Percentiles rank a stretch among this genome's conserved stretches.
Conservation (phyloP, 805 yeast genomes). For the Cyberlindnera mrakii region DNA sequence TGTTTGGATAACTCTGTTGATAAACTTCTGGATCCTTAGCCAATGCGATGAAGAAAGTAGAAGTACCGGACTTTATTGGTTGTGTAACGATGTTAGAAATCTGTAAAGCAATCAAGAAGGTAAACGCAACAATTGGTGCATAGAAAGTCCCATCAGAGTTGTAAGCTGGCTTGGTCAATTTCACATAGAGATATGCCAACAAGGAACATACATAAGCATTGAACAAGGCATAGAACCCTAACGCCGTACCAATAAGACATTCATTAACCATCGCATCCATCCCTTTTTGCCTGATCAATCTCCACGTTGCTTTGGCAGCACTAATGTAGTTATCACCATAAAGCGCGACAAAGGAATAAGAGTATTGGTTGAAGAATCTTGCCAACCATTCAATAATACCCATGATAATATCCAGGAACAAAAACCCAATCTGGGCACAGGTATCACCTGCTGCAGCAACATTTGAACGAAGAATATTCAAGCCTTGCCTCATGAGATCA, state of each 20-base stretch:
- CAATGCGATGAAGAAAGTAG: conserved; percentile 78
- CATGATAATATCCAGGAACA: conserved; percentile 53
- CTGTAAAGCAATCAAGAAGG: conserved; percentile 70
- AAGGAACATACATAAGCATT: conserved; percentile 62
- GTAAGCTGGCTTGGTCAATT: conserved; percentile 62
- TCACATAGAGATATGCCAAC: conserved; percentile 59
- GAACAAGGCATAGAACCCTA: conserved; percentile 70
- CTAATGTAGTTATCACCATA: conserved; percentile 74
- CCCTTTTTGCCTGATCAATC: conserved; percentile 71
- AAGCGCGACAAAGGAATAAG: conserved; percentile 79
- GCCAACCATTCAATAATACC: conserved; percentile 73
- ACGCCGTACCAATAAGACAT: conserved; percentile 70
- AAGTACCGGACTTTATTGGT: conserved; percentile 73
- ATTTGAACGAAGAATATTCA: conserved; percentile 46
- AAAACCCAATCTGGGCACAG: conserved; percentile 45
- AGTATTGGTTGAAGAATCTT: conserved; percentile 83
- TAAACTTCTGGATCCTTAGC: conserved; percentile 83
- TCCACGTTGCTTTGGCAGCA: conserved; percentile 80
- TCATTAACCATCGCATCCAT: conserved; percentile 82
- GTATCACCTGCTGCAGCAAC: conserved; percentile 46
- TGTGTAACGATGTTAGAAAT: conserved; percentile 66
- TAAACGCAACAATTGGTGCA: conserved; percentile 70
- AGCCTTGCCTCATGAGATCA: conserved; percentile 54
- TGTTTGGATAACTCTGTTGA: conserved; percentile 62
- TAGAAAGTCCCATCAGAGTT: conserved; percentile 53